Conservation (phyloP, 2,329 filamentous ascomycete genomes). For the Hypocrella siamensis region DNA sequence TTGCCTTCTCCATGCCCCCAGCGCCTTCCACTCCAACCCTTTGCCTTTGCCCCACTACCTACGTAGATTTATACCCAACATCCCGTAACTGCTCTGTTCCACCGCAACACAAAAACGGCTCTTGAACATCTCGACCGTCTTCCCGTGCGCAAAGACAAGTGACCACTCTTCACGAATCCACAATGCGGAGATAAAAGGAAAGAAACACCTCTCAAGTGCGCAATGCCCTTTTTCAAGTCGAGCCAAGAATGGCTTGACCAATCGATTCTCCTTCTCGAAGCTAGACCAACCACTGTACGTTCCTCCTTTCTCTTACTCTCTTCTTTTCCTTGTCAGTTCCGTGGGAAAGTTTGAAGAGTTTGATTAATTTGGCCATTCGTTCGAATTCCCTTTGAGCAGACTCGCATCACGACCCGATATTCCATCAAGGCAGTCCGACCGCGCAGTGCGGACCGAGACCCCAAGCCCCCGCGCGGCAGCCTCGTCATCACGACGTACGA, state of each 20-base stretch:
- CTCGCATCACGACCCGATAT: slow-evolving; percentile 87
- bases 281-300: slow-evolving; percentile 64
- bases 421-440: slow-evolving; percentile 39
- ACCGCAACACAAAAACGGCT: too few relatives aligned
- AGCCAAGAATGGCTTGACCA: slow-evolving; percentile 87
- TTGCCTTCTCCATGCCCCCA: too few relatives aligned
- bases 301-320: background rate
- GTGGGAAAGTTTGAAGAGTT: background rate
- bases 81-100: too few relatives aligned
- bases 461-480: slow-evolving; percentile 43
- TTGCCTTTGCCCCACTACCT: too few relatives aligned
- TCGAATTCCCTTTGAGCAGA: slow-evolving; percentile 32
- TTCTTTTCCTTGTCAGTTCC: background rate
- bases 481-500: slow-evolving; percentile 86
- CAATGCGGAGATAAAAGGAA: too few relatives aligned
- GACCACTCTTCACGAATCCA: too few relatives aligned
- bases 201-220: background rate
- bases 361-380: background rate
- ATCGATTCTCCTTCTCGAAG: slow-evolving; percentile 71
- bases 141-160: too few relatives aligned
- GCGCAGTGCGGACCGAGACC: slow-evolving; percentile 9
- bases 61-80: too few relatives aligned
- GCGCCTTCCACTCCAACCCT: too few relatives aligned
- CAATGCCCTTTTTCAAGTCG: slow-evolving; percentile 69
- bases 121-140: too few relatives aligned